Base-by-base conservation (phyloP, 148 eudicot genomes). In the Chenopodium album region DNA sequence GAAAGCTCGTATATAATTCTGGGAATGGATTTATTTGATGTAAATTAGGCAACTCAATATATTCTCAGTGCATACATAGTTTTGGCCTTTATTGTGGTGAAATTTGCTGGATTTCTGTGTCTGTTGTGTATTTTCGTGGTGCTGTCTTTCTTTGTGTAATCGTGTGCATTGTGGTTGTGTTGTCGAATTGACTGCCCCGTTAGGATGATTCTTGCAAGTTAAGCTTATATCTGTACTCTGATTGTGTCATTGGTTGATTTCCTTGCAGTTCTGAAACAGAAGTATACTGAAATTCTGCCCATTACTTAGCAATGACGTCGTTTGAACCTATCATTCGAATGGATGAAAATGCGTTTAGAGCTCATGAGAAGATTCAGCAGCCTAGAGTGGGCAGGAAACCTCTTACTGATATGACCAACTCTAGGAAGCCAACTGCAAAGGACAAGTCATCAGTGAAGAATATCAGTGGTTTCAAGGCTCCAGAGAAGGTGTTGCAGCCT, bases 341-440 rank as follows among this genome's bases (percentile, higher is more conserved):
- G 60, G 77, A 76, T 26, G 84, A 82, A 2, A 82, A 82, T 10
- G 60, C 71, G 60, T 82, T 52, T 12, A 69, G 69, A 68, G 76
- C 59, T 70, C 80, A 75, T 6, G 80, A 76, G 71, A 82, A 82
- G 68, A 17, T 82, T 56, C 63, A 76, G 8, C 63, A 82, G 8
- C 68, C 76, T 16, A 59, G 50, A 72, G 31, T 32, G 3, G 75
- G 47, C 12, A 82, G 84, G 80, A 82, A 82, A 41, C 80, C 80
- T 13, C 84, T 82, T 29, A 73, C 68, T 23, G 80, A 82, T 69
- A 78, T 82, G 84, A 76, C 84, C 34, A 82, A 82, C 56, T 82
- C 84, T 28, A 76, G 76, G 79, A 76, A 82, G 16, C 80, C 80
- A 2, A 60, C 76, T 28, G 80, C 44, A n/a, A 81, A 54, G 52